Conservation (phyloP, 2,329 filamentous ascomycete genomes). For the Colletotrichum liriopes region DNA sequence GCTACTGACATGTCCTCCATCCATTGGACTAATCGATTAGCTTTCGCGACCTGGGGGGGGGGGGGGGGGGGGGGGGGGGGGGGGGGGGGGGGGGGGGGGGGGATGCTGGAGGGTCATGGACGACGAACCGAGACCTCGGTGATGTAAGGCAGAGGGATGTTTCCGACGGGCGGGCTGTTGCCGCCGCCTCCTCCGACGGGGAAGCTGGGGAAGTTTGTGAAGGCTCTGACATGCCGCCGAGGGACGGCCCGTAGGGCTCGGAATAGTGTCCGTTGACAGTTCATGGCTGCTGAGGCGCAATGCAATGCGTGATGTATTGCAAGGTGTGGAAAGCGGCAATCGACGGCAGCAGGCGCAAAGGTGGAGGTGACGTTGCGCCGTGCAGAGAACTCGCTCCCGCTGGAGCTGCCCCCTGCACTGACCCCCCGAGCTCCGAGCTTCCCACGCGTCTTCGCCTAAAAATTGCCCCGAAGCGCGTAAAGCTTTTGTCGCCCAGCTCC, state of each 20-base stretch:
- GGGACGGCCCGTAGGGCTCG: conserved; percentile 55
- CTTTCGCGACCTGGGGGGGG: not conserved
- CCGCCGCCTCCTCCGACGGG: conserved; percentile 39
- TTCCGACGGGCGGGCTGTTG: conserved; percentile 47
- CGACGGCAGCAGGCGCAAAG: conserved; percentile 11
- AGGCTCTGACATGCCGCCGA: conserved; percentile 55
- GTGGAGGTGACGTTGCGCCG: conserved; percentile 27
- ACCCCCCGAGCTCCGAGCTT: conserved; percentile 26
- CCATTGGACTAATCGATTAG: conserved; percentile 75
- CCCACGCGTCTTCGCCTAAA: conserved; percentile 39
- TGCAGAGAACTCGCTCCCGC: conserved; percentile 9
- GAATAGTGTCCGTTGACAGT: conserved; percentile 52
- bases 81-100: no score
- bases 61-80: no score
- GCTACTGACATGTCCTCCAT: conserved; percentile 80
- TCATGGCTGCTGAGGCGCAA: conserved; percentile 51
- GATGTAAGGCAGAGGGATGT: conserved; percentile 74
- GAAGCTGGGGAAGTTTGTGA: conserved; percentile 59
- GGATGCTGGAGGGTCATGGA: conserved; percentile 10
- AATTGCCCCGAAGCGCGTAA: conserved; percentile 41
- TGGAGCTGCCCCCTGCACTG: conserved; percentile 12
- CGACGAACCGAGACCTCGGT: conserved; percentile 66
- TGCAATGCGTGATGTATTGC: not conserved
- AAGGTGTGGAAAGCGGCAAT: conserved; percentile 12
- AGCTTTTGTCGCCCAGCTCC: conserved; percentile 13